phyloP scores from a whole-genome alignment of 2,329 filamentous ascomycete genomes.

The Pseudocercospora fuligena region DNA sequence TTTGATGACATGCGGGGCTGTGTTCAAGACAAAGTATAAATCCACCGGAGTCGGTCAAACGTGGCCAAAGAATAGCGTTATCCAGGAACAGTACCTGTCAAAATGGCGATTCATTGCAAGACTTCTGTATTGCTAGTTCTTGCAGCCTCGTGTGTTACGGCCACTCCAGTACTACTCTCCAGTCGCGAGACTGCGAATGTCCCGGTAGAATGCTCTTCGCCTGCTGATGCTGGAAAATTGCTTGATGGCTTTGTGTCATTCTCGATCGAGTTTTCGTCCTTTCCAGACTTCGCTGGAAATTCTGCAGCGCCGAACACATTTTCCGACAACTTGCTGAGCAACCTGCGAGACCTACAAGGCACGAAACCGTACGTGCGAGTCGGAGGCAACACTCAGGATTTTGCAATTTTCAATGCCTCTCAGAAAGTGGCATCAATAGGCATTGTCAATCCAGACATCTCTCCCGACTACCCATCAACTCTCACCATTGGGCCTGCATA shows the following conservation, averaged over 20 bases:
- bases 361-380: slow-evolving; percentile 66
- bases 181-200: not conserved
- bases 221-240: slow-evolving; percentile 37
- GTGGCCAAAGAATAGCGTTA: not conserved
- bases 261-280: slow-evolving; percentile 59
- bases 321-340: slow-evolving; percentile 64
- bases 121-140: not conserved
- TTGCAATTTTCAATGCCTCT: slow-evolving; percentile 62
- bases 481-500: slow-evolving; percentile 65
- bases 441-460: slow-evolving; percentile 55
- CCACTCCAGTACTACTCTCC: not conserved
- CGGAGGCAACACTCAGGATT: slow-evolving; percentile 71
- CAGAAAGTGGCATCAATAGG: slow-evolving; percentile 59
- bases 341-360: slow-evolving; percentile 59
- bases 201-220: slow-evolving; percentile 54
- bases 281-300: slow-evolving; percentile 62
- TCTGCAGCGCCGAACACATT: slow-evolving; percentile 61
- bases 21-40: slow-evolving; percentile 36
- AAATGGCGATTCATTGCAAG: not conserved
- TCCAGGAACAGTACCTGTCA: not conserved
- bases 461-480: slow-evolving; percentile 64
- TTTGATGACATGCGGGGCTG: slow-evolving; percentile 13
- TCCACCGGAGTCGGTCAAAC: not conserved
- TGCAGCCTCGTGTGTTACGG: not conserved
- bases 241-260: slow-evolving; percentile 56